phyloP scores from a whole-genome alignment of 2,329 filamentous ascomycete genomes.

The Trichophyton mentagrophytes region DNA sequence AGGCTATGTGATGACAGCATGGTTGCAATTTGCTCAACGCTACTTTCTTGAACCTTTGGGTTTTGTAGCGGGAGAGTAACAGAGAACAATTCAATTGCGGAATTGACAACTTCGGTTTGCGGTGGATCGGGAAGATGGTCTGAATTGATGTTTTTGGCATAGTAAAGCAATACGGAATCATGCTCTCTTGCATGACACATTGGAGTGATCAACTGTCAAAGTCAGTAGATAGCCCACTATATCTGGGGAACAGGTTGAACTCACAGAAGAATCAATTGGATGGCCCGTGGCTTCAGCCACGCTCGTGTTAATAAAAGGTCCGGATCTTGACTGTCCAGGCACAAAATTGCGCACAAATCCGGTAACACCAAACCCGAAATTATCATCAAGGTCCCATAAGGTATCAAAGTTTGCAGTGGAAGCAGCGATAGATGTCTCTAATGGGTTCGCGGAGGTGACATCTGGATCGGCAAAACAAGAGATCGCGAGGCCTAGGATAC shows the following conservation, averaged over 20 bases:
- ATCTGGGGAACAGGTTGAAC: conserved; percentile 12
- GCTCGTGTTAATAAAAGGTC: neutral
- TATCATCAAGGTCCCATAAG: conserved; percentile 90
- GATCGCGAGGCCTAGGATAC: conserved; percentile 76
- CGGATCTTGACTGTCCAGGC: neutral
- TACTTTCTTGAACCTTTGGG: conserved; percentile 86
- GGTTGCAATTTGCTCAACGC: conserved; percentile 82
- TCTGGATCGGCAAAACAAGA: conserved; percentile 90
- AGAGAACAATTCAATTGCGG: conserved; percentile 85
- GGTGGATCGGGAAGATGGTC: conserved; percentile 57
- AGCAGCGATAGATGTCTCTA: conserved; percentile 84
- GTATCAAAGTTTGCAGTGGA: conserved; percentile 83
- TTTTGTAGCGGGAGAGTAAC: conserved; percentile 81
- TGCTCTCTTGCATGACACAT: conserved; percentile 78
- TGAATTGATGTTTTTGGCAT: conserved; percentile 36
- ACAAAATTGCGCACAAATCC: conserved; percentile 64
- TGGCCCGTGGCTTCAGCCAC: conserved; percentile 27
- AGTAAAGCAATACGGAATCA: conserved; percentile 71
- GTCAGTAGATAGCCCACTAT: conserved; percentile 10
- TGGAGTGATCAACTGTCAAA: conserved; percentile 40
- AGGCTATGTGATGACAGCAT: conserved; percentile 70
- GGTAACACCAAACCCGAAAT: conserved; percentile 86
- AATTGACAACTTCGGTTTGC: conserved; percentile 84
- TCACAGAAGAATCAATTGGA: conserved; percentile 31
- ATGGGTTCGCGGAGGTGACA: conserved; percentile 52